Conservation (phyloP, 2,329 filamentous ascomycete species). For the Helminthosporium solani region DNA sequence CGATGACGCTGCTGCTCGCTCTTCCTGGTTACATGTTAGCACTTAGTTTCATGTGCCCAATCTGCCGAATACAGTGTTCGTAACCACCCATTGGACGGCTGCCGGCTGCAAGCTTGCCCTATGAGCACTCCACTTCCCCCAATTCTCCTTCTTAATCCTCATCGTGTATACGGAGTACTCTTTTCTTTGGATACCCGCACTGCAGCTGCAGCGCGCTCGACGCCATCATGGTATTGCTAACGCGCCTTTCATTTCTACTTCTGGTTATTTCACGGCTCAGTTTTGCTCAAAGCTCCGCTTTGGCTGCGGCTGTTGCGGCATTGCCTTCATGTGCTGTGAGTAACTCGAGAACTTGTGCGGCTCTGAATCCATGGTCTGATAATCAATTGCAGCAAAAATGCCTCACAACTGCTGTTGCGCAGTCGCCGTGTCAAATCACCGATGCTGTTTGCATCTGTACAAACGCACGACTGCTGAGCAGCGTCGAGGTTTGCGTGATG, state of each 20-base stretch:
- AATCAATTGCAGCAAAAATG: slow-evolving; percentile 12
- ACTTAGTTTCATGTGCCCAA: slow-evolving; percentile 11
- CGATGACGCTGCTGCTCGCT: slow-evolving; percentile 1
- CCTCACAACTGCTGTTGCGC: slow-evolving; percentile 10
- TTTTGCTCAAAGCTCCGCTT: slow-evolving; percentile 6
- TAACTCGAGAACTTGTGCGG: neutral
- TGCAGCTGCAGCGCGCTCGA: slow-evolving; percentile 1
- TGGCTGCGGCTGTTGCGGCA: slow-evolving; percentile 2
- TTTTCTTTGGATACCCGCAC: neutral
- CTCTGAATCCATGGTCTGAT: slow-evolving; percentile 5
- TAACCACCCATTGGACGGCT: too few relatives aligned
- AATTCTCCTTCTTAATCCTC: neutral
- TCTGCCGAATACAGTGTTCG: neutral
- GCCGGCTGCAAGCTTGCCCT: too few relatives aligned
- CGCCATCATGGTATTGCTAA: slow-evolving; percentile 12
- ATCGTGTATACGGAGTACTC: neutral
- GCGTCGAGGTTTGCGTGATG: slow-evolving; percentile 15
- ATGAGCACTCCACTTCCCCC: neutral
- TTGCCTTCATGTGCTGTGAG: slow-evolving; percentile 13
- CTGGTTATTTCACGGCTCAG: slow-evolving; percentile 7
- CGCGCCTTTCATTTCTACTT: slow-evolving; percentile 10
- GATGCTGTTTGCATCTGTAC: slow-evolving; percentile 17
- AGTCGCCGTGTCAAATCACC: slow-evolving; percentile 14
- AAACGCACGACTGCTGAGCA: slow-evolving; percentile 10
- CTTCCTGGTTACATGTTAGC: slow-evolving; percentile 3